Evolutionary conservation across 495 filamentous ascomycete genomes (phyloP).

Genomic region (Terfezia boudieri): DNA sequence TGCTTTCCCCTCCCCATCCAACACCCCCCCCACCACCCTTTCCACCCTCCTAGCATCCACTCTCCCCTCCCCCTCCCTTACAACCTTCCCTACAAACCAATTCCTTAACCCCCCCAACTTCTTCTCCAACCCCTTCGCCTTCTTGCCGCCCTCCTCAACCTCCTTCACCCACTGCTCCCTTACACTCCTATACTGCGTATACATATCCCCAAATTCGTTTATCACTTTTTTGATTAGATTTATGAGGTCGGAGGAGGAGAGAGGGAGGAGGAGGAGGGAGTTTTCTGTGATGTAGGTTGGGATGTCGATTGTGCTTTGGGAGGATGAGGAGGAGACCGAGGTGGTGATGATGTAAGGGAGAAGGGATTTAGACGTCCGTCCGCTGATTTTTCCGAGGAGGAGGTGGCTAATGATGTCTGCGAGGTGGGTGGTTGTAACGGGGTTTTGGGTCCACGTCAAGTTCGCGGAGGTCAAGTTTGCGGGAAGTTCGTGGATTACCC

Average conservation of each 20-base stretch:
- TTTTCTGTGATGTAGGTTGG: background rate
- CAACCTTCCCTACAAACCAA: slow-evolving; percentile 1
- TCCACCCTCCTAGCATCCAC: slow-evolving; percentile 6
- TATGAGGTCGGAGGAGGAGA: background rate
- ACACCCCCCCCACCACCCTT: slow-evolving; percentile 10
- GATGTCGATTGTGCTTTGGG: background rate
- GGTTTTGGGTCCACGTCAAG: background rate
- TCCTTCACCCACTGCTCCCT: slow-evolving; percentile 1
- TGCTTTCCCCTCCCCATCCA: slow-evolving; percentile 4
- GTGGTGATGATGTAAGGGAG: background rate
- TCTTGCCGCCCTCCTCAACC: slow-evolving; percentile 3
- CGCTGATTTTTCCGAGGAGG: background rate
- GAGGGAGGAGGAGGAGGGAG: background rate
- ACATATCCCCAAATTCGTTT: slow-evolving; percentile 33
- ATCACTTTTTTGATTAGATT: background rate
- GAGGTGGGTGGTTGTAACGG: background rate
- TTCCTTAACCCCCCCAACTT: slow-evolving; percentile 6
- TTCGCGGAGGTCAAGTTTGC: background rate
- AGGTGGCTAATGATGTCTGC: background rate
- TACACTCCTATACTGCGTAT: slow-evolving; percentile 29
- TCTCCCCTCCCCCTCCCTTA: background rate
- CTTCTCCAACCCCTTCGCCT: slow-evolving; percentile 8
- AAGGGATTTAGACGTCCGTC: background rate
- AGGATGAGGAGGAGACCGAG: background rate
- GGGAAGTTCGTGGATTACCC: background rate